Conservation (phyloP, 768 basidiomycete genomes). For the Phaeotremella skinneri region DNA sequence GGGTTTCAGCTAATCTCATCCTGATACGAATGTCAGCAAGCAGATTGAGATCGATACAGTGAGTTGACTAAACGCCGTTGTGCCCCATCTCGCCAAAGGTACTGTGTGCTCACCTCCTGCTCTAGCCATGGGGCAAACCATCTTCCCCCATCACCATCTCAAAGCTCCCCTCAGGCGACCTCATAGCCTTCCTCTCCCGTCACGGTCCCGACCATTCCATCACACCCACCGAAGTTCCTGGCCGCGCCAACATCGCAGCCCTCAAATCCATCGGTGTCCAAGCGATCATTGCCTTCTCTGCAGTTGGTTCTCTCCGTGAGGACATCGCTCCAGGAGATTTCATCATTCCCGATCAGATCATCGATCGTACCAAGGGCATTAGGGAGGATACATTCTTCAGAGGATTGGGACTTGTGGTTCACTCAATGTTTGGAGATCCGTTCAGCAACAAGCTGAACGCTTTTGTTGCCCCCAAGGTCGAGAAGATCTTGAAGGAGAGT, state of each 20-base stretch:
- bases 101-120: background rate
- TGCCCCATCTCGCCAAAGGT: too few relatives aligned
- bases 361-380: constrained; percentile 92
- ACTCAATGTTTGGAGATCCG: constrained; percentile 91
- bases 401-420: constrained; percentile 75
- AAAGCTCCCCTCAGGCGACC: constrained; percentile 70
- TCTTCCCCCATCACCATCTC: constrained; percentile 90
- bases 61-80: too few relatives aligned
- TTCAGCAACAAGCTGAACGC: constrained; percentile 58
- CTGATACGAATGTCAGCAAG: constrained; percentile 56
- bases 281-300: constrained; percentile 88
- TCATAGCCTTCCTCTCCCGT: constrained; percentile 84
- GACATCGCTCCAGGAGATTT: constrained; percentile 89
- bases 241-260: constrained; percentile 90
- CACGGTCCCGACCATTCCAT: constrained; percentile 81
- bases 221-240: constrained; percentile 74
- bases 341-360: constrained; percentile 83
- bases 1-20: background rate
- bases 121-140: constrained; percentile 87
- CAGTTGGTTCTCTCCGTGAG: constrained; percentile 90
- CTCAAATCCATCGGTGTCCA: constrained; percentile 87
- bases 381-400: constrained; percentile 87
- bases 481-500: constrained; percentile 59
- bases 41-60: constrained; percentile 79
- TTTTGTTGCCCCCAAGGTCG: constrained; percentile 55